A percentile compares a stretch with the other conserved stretches of the same genome.
These are phyloP conservation scores for Rhodosporidiobolus odoratus DNA, from an alignment of 768 basidiomycete genomes.

Conservation along the genomic window DNA sequence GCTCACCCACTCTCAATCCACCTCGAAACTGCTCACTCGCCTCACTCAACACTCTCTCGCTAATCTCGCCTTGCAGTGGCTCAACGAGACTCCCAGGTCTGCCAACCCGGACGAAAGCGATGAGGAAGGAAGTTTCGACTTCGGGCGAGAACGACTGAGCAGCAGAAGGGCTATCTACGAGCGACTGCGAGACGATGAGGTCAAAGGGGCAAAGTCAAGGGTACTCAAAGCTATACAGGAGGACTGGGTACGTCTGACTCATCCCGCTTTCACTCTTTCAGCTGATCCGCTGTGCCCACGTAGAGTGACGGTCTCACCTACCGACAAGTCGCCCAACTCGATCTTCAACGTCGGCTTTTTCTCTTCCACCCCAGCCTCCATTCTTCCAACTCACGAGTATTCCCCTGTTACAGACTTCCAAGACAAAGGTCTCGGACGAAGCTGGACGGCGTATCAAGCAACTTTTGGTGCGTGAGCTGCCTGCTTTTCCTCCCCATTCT, in stretches of 20 bases:
- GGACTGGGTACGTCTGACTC: constrained; percentile 18
- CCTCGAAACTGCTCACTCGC: neutral
- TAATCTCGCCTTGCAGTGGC: neutral
- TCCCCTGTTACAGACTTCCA: neutral
- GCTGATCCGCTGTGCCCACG: neutral
- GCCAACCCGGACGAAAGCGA: neutral
- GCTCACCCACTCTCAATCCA: neutral
- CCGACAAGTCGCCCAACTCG: constrained; percentile 24
- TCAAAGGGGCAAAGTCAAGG: neutral
- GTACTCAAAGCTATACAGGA: neutral
- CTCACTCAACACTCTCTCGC: neutral
- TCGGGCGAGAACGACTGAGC: neutral
- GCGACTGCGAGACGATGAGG: neutral
- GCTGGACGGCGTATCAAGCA: constrained; percentile 8
- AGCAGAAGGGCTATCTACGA: neutral
- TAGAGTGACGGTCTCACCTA: constrained; percentile 12
- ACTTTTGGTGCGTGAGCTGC: neutral
- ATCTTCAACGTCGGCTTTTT: constrained; percentile 3
- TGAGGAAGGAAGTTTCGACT: neutral
- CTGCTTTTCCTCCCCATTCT: neutral
- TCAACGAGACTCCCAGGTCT: neutral
- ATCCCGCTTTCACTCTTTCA: too few species aligned
- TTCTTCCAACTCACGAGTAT: neutral
- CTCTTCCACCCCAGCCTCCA: neutral
- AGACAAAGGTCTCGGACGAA: neutral